Base-by-base conservation (phyloP, 208 protist genomes). In the Acanthamoeba quina region DNA sequence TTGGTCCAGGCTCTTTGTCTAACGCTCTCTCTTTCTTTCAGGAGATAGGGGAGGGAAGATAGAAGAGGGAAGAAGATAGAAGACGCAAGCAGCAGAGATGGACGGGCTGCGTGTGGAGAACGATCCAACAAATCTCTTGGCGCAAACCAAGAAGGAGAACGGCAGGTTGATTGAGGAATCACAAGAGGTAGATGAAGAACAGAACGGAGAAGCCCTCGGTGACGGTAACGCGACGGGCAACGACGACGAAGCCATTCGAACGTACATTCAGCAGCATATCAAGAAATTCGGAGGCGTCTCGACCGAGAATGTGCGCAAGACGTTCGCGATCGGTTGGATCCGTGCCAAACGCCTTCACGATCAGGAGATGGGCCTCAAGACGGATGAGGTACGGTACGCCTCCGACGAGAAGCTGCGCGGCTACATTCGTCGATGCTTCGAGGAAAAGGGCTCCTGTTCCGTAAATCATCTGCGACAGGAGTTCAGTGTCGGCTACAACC, bases 291-390 rank as follows among this genome's bases (percentile, higher is more conserved):
- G 83, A 6, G 60, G 62, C 83, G n/a, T 66, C 83, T 72, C 83
- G 10, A 90, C 83, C 21, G 83, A 90, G 83, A 66, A 72, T n/a
- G 60, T 90, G 41, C 54, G 83, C 9, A 90, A 90, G 56, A 90
- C 83, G 0, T 90, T 90, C 29, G 83, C 52, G 3, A 90, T 90
- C 15, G 83, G 83, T 17, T 90, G 83, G 83, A 90, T 74, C n/a
- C 29, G 83, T 1, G 83, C 83, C 29, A 90, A 90, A 37, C 29
- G 83, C 24, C 54, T 90, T 7, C 83, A 90, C 44, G 83, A 90
- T 70, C 60, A 90, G 17, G 83, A 90, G 62, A 66, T 90, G 83
- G 83, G 83, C 34, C 83, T 90, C 41, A 90, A 66, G 60, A 90
- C 29, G 4, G 83, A 62, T 17, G 83, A 90, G 83, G 83, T 66